phyloP scores from a whole-genome alignment of 257 asterid species.

The Schizonepeta tenuifolia region DNA sequence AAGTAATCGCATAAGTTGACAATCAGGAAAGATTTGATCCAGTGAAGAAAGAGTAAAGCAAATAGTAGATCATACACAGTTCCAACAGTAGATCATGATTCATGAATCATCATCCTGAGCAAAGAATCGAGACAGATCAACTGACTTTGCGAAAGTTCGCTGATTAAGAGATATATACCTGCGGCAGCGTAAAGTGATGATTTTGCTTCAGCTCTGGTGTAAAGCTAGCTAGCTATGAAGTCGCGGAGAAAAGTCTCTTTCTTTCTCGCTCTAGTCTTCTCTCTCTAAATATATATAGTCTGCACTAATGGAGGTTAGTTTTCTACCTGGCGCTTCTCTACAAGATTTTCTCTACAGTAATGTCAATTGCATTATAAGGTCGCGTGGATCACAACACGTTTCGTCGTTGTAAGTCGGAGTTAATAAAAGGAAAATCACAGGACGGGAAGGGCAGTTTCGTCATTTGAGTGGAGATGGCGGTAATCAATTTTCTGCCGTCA shows the following conservation, averaged over 20 bases:
- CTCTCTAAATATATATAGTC: background rate
- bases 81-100: constrained; percentile 30
- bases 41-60: constrained; percentile 20
- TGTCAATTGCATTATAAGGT: constrained; percentile 29
- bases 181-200: constrained; percentile 30
- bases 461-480: constrained; percentile 10
- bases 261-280: constrained; percentile 35
- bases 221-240: constrained; percentile 34
- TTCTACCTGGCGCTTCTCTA: constrained; percentile 18
- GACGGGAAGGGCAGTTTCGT: constrained; percentile 30
- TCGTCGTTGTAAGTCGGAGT: background rate
- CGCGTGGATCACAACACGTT: background rate
- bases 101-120: constrained; percentile 16
- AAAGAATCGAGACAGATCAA: constrained; percentile 18
- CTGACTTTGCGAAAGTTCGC: background rate
- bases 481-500: background rate
- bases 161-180: constrained; percentile 29
- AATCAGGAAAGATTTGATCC: constrained; percentile 13
- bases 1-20: constrained; percentile 15
- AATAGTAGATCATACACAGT: constrained; percentile 30
- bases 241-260: constrained; percentile 36
- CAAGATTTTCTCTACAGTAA: constrained; percentile 14
- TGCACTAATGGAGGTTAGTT: background rate
- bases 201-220: constrained; percentile 30
- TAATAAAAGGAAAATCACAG: constrained; percentile 9